A percentile compares a stretch with the other conserved stretches of the same genome.
Evolutionary conservation across 192 early-diverging fungal genomes (phyloP).

Genomic region (Pilobolus umbonatus): DNA sequence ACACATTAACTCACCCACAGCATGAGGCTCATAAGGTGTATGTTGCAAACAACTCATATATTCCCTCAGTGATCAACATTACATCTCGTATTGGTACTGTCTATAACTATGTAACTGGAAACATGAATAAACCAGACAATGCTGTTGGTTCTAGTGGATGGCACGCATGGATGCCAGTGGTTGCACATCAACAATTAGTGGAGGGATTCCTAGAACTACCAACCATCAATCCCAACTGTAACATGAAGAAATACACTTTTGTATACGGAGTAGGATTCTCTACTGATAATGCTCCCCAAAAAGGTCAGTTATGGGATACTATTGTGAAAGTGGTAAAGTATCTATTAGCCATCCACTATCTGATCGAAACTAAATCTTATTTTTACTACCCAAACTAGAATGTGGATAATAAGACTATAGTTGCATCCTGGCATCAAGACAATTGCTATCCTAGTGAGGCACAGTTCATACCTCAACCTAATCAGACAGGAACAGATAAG

Average conservation of each 20-base stretch:
- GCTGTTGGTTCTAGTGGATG: constrained; percentile 13
- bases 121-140: background rate
- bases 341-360: no score
- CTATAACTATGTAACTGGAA: constrained; percentile 7
- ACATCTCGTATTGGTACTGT: constrained; percentile 13
- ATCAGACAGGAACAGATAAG: constrained; percentile 14
- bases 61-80: constrained; percentile 18
- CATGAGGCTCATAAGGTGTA: constrained; percentile 48
- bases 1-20: constrained; percentile 50
- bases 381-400: no score
- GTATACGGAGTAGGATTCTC: constrained; percentile 38
- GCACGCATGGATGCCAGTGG: constrained; percentile 26
- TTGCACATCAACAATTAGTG: constrained; percentile 13
- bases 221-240: constrained; percentile 33
- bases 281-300: constrained; percentile 8
- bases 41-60: constrained; percentile 32
- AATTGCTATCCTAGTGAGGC: constrained; percentile 79
- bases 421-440: constrained; percentile 45
- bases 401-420: constrained; percentile 28
- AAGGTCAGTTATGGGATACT: constrained; percentile 38
- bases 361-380: no score
- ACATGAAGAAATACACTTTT: constrained; percentile 22
- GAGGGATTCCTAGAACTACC: constrained; percentile 34
- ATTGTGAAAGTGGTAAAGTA: constrained; percentile 45
- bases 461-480: constrained; percentile 62